A percentile compares a stretch with the other conserved stretches of the same genome.
phyloP scores from a whole-genome alignment of 2,329 filamentous ascomycete genomes.

The Colletotrichum caudatum region DNA sequence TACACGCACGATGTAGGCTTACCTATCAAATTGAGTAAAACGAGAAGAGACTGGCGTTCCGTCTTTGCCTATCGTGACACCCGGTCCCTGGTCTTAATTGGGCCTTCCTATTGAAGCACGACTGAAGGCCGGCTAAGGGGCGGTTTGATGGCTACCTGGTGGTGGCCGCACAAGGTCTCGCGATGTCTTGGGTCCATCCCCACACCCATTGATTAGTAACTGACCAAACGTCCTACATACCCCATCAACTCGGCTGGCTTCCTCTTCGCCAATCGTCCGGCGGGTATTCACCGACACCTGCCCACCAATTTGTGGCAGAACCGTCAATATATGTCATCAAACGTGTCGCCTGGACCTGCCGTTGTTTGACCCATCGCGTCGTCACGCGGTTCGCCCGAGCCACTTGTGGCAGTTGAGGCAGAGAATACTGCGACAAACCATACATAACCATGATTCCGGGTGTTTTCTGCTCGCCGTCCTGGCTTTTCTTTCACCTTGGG shows the following conservation, averaged over 20 bases:
- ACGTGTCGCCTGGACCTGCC: constrained; percentile 19
- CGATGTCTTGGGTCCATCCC: constrained; percentile 20
- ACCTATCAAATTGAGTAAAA: constrained; percentile 33
- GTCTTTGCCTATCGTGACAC: constrained; percentile 24
- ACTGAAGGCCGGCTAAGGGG: constrained; percentile 15
- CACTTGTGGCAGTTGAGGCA: constrained; percentile 24
- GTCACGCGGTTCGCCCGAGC: constrained; percentile 8
- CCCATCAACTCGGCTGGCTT: constrained; percentile 14
- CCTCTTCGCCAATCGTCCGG: constrained; percentile 6
- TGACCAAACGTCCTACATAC: not conserved
- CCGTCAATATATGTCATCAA: constrained; percentile 25
- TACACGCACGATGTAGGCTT: no score
- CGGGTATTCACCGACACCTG: not conserved
- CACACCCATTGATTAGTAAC: constrained; percentile 8
- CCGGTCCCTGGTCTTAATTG: constrained; percentile 25
- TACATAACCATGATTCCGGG: not conserved
- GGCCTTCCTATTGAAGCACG: constrained; percentile 21
- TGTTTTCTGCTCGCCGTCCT: not conserved
- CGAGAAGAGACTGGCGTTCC: constrained; percentile 28
- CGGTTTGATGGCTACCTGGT: not conserved
- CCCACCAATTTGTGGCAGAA: not conserved
- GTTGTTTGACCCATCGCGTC: constrained; percentile 30
- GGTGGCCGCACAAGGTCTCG: constrained; percentile 11
- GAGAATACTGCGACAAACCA: not conserved
- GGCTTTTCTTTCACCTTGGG: constrained; percentile 10